A percentile compares a stretch with the other conserved stretches of the same genome.
phyloP scores from a whole-genome alignment of 495 filamentous ascomycete genomes.

The Aspergillus sclerotiicarbonarius region DNA sequence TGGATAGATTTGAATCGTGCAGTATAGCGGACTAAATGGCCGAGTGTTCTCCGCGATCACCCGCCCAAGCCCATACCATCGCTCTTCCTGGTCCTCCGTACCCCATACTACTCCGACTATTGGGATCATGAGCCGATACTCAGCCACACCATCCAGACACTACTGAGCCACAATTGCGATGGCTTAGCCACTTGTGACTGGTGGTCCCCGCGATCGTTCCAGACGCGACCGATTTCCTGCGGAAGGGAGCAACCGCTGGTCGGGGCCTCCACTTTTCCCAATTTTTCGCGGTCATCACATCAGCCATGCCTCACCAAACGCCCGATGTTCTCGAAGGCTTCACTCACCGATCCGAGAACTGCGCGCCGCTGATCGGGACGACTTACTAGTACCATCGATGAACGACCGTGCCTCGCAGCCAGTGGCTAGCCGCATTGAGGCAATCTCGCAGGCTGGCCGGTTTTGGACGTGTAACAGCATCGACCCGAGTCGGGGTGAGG shows the following conservation, averaged over 20 bases:
- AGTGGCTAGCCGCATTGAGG: neutral
- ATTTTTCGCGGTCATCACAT: slow-evolving; percentile 8
- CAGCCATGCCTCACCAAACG: neutral
- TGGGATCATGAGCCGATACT: neutral
- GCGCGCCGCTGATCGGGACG: neutral
- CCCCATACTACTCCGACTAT: neutral
- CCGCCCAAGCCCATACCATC: neutral
- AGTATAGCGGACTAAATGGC: neutral
- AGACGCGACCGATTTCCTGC: neutral
- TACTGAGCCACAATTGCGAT: neutral
- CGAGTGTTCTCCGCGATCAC: neutral
- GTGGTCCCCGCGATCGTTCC: neutral
- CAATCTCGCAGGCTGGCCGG: neutral
- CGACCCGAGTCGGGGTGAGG: neutral
- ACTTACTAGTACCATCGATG: too few species aligned
- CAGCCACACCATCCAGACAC: neutral
- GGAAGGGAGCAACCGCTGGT: too few species aligned
- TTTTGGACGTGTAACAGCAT: neutral
- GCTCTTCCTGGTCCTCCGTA: neutral
- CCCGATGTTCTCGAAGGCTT: neutral
- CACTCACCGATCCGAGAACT: neutral
- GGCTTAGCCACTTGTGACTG: slow-evolving; percentile 1
- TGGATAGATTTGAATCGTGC: neutral
- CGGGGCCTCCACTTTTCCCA: neutral
- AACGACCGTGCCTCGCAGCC: neutral